Base-by-base conservation (phyloP, 106 monocot species). In the Amphibolis antarctica region DNA sequence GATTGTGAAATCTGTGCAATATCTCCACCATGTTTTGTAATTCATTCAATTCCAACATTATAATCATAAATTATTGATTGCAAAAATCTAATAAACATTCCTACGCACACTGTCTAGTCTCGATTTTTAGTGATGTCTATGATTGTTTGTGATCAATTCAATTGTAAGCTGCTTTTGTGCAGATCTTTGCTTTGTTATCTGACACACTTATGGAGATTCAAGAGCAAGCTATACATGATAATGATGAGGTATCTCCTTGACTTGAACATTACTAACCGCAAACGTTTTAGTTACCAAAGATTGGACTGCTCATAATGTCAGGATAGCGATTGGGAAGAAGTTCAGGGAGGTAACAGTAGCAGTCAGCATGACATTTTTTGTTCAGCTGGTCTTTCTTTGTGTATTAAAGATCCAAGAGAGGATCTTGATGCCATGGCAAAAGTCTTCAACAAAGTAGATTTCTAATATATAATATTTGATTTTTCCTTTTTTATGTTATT, bases 311-410 rank as follows among this genome's bases (percentile, higher is more conserved):
- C 28, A 24, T 52, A 21, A 0, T 43, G 12, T 20, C 75, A 98
- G 98, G 91, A 91, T 69, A 77, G 84, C 73, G 84, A 92, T 61
- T 87, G 82, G 86, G 90, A 84, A 76, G 94, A 76, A 50, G 67
- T 71, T 55, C 70, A 78, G 27, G 71, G 72, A 31, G 54, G 21
- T 45, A 72, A 58, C 30, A 44, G 31, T 50, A 74, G 47, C 10
- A 29, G 70, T 17, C 53, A 52, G 0, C 69, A 77, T 20, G 74
- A 86, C 71, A 53, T 80, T 31, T 46, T 82, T 29, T 69, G 75
- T 64, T 84, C 84, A 58, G 70, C 83, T 19, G 74, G 29, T 28
- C 69, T 79, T 25, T 67, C 74, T 6, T 74, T 85, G 58, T 75
- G 76, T 70, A 28, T 29, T 71, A 75, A 61, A 36, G 71, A 77